Base-by-base conservation (phyloP, 2,329 filamentous ascomycete species). In the Fusarium sp. region DNA sequence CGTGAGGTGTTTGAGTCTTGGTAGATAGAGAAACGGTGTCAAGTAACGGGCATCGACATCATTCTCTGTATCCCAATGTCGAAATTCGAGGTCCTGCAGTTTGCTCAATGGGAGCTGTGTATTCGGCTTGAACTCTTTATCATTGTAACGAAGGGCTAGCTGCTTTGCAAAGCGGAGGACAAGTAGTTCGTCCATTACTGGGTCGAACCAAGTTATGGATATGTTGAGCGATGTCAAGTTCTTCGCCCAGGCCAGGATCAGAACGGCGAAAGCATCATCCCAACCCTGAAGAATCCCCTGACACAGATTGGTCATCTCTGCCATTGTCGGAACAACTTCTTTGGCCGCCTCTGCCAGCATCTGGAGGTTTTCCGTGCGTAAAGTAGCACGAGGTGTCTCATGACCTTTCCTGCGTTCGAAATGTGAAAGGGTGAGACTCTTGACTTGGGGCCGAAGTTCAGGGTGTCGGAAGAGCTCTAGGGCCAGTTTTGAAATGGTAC, bases 391-490 rank as follows among this genome's bases (percentile, higher is more conserved):
- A n/a, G n/a, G 13, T 0, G 33, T 4, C 2, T 33, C 13, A 5
- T n/a, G 25, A 1, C 10, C 25, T 25, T 25, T 3, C 3, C 25
- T 25, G 8, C 25, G 25, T 9, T 25, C 7, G 25, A 39, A 27
- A 2, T 1, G 15, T 2, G 33, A 17, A 2, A 61, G 31, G 2
- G 50, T 18, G 5, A 61, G 11, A n/a, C 23, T 54, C 18, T 2
- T 35, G 5, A 54, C 56, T 15, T 36, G 40, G 0, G 18, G 11
- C 5, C 46, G 56, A 11, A 53, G 49, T 18, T 61, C 55, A n/a
- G 58, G 58, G 15, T 42, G 9, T 2, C 27, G 29, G 0, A 46
- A 4, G 0, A 61, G 56, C 0, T 61, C 46, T 0, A 61, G 15
- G 0, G 58, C 55, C 3, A 61, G n/a, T 15, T 27, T 33, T 6